phyloP scores from a whole-genome alignment of 2,329 filamentous ascomycete species.

The Didymella exigua region DNA sequence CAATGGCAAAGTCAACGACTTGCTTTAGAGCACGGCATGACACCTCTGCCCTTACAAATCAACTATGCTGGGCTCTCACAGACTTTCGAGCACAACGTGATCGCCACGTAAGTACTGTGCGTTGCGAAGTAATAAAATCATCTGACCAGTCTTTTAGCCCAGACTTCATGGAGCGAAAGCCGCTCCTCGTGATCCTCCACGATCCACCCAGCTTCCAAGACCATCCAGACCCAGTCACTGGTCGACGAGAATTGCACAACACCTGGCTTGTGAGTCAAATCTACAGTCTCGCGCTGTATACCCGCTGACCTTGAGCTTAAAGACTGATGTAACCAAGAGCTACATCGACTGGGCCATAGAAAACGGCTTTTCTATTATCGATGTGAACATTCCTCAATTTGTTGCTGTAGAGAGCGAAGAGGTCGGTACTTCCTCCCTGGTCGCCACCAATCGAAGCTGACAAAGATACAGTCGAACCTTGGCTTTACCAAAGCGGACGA shows the following conservation, averaged over 20 bases:
- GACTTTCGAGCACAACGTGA: constrained; percentile 83
- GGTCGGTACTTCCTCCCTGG: constrained; percentile 47
- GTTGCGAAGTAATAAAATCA: background rate
- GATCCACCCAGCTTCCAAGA: constrained; percentile 67
- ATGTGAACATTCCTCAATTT: constrained; percentile 86
- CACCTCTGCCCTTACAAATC: constrained; percentile 78
- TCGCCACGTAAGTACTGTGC: constrained; percentile 67
- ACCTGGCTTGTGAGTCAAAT: constrained; percentile 77
- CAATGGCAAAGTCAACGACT: constrained; percentile 75
- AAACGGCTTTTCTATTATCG: constrained; percentile 83
- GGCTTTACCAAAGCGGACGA: constrained; percentile 57
- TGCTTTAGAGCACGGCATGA: constrained; percentile 76
- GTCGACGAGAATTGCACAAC: constrained; percentile 79
- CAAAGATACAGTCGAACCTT: constrained; percentile 21
- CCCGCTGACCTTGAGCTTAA: constrained; percentile 50
- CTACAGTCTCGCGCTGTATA: constrained; percentile 38
- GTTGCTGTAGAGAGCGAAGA: constrained; percentile 63
- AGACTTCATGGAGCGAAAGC: constrained; percentile 68
- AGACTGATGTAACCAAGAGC: constrained; percentile 80
- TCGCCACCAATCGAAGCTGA: constrained; percentile 3
- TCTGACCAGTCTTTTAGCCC: constrained; percentile 52
- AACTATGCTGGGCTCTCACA: constrained; percentile 74
- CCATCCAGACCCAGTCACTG: constrained; percentile 59
- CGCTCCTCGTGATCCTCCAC: constrained; percentile 84
- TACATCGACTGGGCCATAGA: constrained; percentile 84